These are phyloP conservation scores for Nidula niveotomentosa DNA, from an alignment of 1,284 basidiomycete genomes.

Conservation along the genomic window DNA sequence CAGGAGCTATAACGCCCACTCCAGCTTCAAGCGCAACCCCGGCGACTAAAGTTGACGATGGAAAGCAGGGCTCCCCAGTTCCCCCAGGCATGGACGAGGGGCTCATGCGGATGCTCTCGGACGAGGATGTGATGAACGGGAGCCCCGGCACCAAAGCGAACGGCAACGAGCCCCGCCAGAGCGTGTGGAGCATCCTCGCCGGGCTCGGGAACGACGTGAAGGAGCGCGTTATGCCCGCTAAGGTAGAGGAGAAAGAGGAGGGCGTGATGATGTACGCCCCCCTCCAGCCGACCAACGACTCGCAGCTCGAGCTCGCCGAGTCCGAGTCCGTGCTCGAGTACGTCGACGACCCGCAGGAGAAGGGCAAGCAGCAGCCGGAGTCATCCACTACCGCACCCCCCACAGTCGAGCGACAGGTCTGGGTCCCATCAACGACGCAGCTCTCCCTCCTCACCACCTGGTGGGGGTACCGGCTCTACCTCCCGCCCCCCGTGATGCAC, in stretches of 20 bases:
- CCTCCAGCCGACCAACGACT: constrained; percentile 56
- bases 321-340: constrained; percentile 54
- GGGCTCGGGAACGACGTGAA: constrained; percentile 34
- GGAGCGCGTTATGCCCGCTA: constrained; percentile 6
- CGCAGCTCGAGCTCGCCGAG: constrained; percentile 65
- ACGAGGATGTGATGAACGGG: constrained; percentile 57
- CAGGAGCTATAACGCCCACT: constrained; percentile 9
- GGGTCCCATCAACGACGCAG: constrained; percentile 70
- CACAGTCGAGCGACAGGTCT: constrained; percentile 38
- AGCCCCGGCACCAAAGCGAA: constrained; percentile 6
- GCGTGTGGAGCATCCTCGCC: constrained; percentile 61
- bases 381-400: constrained; percentile 4
- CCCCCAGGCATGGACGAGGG: constrained; percentile 39
- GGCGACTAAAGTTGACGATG: constrained; percentile 11
- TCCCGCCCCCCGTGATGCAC: constrained; percentile 70
- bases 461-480: constrained; percentile 80
- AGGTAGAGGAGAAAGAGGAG: constrained; percentile 36
- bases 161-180: constrained; percentile 39
- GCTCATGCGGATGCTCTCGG: constrained; percentile 47
- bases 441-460: constrained; percentile 71
- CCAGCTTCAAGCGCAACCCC: constrained; percentile 7
- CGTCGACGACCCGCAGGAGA: constrained; percentile 22
- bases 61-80: constrained; percentile 28
- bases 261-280: constrained; percentile 76
- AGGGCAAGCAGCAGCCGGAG: constrained; percentile 10